Base-by-base conservation (phyloP, 495 filamentous ascomycete species). In the Penicillium roqueforti region DNA sequence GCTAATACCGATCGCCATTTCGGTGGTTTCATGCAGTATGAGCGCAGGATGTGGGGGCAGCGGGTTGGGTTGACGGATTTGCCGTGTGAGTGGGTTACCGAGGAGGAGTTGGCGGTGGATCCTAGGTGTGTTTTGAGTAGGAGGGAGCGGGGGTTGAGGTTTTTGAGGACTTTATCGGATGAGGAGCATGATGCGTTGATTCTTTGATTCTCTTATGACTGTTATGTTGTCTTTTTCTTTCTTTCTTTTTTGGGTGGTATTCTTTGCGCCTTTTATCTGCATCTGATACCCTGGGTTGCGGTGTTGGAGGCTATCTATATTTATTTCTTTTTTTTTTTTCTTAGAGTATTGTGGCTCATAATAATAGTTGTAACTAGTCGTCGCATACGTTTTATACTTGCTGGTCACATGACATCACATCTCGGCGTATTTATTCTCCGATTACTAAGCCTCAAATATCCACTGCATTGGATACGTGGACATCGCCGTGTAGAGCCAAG, bases 21-120 rank as follows among this genome's bases (percentile, higher is more conserved):
- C 61, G 92, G 92, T 44, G 92, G 92, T 4, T 73, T 97, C 34
- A 78, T 96, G 76, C 80, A 87, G 57, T 84, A 88, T 53, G 85
- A 89, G 62, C 76, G 89, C 58, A 50, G 69, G 32, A 60, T 81
- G 71, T 77, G 74, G 69, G 61, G 74, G 14, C 51, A 67, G 31
- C 39, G 53, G 20, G 70, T 62, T 53, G 70, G 67, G 0, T 23
- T 66, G 32, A 51, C 59, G 6, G 69, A 68, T 38, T 47, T 68
- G 28, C 68, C 69, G 19, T 63, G 63, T 50, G 75, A 77, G 36
- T 77, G 73, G 73, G 19, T 66, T 29, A 47, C 47, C 3, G 72
- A 76, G 50, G 48, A 60, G 19, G 63, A 66, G 18, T 55, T 77
- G 51, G 67, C 67, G 20, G 59, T 51, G 7, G 74, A 77, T 59